phyloP scores from a whole-genome alignment of 2,329 filamentous ascomycete genomes.

The Penicillium concentricum region DNA sequence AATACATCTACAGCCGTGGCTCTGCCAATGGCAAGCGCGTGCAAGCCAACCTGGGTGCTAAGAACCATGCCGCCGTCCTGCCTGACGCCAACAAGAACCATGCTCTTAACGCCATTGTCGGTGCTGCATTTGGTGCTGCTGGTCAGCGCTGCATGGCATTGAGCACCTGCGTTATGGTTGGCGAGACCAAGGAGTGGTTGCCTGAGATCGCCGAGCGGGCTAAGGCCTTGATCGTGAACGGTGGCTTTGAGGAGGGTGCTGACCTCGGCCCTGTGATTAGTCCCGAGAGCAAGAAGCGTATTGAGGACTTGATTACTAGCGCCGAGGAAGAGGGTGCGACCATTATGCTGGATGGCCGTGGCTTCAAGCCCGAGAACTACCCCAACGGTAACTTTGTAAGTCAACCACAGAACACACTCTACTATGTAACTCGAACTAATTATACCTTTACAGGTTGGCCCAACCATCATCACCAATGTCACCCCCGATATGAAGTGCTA shows the following conservation, averaged over 20 bases:
- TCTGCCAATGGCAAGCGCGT: slow-evolving; percentile 70
- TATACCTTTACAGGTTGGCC: slow-evolving; percentile 50
- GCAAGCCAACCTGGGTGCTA: slow-evolving; percentile 67
- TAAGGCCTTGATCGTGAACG: slow-evolving; percentile 60
- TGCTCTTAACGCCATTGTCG: slow-evolving; percentile 63
- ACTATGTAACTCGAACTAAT: background rate
- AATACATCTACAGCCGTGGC: slow-evolving; percentile 67
- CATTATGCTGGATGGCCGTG: slow-evolving; percentile 62
- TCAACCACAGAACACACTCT: background rate
- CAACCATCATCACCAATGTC: slow-evolving; percentile 65
- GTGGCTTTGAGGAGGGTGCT: slow-evolving; percentile 62
- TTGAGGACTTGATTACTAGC: slow-evolving; percentile 60
- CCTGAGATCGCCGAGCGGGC: slow-evolving; percentile 62
- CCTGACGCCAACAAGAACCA: slow-evolving; percentile 71
- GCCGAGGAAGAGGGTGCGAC: slow-evolving; percentile 64
- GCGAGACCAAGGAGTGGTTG: slow-evolving; percentile 65
- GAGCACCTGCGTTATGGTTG: slow-evolving; percentile 63
- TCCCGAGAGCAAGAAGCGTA: slow-evolving; percentile 62
- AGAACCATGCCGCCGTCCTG: slow-evolving; percentile 67
- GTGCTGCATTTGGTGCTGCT: slow-evolving; percentile 67
- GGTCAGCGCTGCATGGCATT: slow-evolving; percentile 70
- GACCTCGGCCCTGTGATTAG: slow-evolving; percentile 66
- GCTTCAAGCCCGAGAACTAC: slow-evolving; percentile 62
- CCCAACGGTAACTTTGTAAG: slow-evolving; percentile 66
- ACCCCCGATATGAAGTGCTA: slow-evolving; percentile 67